A percentile compares a stretch with the other conserved stretches of the same genome.
Conservation (phyloP, 2,329 filamentous ascomycete species). For the Calonectria honghensis region DNA sequence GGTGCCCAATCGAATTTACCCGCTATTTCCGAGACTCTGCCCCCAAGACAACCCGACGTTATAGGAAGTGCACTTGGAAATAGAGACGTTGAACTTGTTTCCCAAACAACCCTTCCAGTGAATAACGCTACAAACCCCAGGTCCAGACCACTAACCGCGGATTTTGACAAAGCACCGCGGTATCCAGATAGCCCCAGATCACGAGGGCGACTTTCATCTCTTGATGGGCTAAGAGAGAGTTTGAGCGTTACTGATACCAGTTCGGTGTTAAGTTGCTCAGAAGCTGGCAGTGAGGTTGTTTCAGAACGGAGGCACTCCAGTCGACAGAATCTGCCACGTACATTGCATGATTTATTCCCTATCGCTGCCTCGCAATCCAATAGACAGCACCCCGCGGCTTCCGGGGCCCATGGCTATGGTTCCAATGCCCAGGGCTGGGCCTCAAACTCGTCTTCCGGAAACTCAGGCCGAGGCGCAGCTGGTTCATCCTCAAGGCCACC, state of each 20-base stretch:
- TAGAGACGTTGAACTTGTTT: no score
- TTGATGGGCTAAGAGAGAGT: neutral
- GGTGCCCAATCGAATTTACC: neutral
- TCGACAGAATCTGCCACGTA: slow-evolving; percentile 14
- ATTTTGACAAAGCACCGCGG: neutral
- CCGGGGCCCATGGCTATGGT: neutral
- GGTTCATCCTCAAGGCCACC: neutral
- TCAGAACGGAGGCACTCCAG: neutral
- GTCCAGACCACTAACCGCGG: neutral
- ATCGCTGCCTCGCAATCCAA: neutral
- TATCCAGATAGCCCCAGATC: neutral
- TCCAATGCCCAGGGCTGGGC: neutral
- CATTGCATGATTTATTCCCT: slow-evolving; percentile 5
- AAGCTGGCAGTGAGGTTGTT: slow-evolving; percentile 6
- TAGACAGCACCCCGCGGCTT: neutral
- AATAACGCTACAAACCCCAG: neutral
- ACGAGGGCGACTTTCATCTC: neutral
- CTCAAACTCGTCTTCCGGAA: neutral
- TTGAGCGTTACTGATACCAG: neutral
- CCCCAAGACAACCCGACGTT: neutral
- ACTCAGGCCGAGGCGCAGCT: neutral
- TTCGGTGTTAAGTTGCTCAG: slow-evolving; percentile 1
- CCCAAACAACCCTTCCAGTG: neutral
- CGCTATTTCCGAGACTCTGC: neutral
- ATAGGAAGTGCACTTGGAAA: neutral